phyloP scores from a whole-genome alignment of 768 basidiomycete genomes.

The Collybiopsis confluens region DNA sequence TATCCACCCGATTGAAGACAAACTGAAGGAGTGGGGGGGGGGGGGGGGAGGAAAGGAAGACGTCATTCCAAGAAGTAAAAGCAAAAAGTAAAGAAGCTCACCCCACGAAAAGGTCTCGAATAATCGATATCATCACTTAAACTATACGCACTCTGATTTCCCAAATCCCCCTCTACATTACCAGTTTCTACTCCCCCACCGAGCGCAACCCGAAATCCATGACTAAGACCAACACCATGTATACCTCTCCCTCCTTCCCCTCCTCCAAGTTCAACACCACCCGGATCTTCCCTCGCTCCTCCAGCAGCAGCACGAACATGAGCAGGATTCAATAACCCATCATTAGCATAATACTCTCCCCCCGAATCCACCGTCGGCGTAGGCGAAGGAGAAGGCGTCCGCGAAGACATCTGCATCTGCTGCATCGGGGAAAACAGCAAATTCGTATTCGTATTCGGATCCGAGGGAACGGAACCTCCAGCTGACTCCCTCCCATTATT shows the following conservation, averaged over 20 bases:
- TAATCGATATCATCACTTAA: slow-evolving; percentile 7
- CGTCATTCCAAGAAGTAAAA: background rate
- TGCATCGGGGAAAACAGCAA: too few relatives aligned
- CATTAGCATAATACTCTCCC: background rate
- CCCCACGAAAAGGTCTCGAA: slow-evolving; percentile 6
- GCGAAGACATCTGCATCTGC: too few relatives aligned
- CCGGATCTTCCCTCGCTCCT: too few relatives aligned
- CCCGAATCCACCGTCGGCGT: background rate
- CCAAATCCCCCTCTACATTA: background rate
- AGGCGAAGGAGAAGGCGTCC: slow-evolving; percentile 1
- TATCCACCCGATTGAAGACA: slow-evolving; percentile 8
- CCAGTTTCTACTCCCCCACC: too few relatives aligned
- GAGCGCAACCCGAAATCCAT: too few relatives aligned
- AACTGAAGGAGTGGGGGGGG: background rate
- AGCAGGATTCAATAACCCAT: slow-evolving; percentile 2
- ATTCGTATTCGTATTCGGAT: too few relatives aligned
- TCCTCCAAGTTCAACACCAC: too few relatives aligned
- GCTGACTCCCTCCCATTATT: too few relatives aligned
- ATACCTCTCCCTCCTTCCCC: too few relatives aligned
- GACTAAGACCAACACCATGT: too few relatives aligned
- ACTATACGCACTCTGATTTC: background rate
- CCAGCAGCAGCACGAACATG: too few relatives aligned
- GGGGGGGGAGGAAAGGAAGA: background rate
- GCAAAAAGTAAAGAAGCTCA: background rate
- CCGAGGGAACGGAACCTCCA: too few relatives aligned